Conservation (phyloP, 148 eudicot species). For the Simmondsia chinensis region DNA sequence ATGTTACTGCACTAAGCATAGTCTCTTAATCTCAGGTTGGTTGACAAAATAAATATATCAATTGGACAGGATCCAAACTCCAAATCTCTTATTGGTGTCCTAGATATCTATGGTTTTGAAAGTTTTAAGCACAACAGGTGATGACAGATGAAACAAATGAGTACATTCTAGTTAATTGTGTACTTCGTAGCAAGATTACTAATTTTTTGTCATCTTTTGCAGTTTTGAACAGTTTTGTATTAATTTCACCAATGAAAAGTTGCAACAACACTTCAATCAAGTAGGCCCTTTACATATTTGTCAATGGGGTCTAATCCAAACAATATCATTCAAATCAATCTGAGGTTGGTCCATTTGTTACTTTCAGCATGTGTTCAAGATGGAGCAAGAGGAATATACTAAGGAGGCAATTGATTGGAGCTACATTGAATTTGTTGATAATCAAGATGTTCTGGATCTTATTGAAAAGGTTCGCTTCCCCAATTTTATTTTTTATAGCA, state of each 20-base stretch:
- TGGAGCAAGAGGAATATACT: conserved; percentile 99
- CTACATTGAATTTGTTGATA: conserved; percentile 96
- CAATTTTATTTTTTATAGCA: not conserved
- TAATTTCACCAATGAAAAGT: conserved; percentile 95
- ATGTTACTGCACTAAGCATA: too few species aligned
- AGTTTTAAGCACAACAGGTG: conserved; percentile 96
- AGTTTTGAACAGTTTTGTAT: conserved; percentile 99
- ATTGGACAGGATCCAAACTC: conserved; percentile 95
- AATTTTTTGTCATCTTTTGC: conserved; percentile 22
- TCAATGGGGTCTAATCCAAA: not conserved
- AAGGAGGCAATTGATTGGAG: conserved; percentile 98
- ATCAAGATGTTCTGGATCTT: conserved; percentile 99
- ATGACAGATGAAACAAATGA: not conserved
- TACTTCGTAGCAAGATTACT: conserved; percentile 4
- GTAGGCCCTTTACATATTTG: conserved; percentile 27
- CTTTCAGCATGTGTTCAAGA: conserved; percentile 91
- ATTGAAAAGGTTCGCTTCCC: conserved; percentile 69
- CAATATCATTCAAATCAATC: not conserved
- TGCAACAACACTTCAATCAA: conserved; percentile 99
- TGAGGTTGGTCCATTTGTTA: not conserved
- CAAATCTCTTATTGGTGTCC: conserved; percentile 81
- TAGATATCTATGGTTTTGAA: conserved; percentile 97
- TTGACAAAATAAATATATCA: conserved; percentile 82
- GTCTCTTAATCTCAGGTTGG: too few species aligned
- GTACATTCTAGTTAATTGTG: not conserved